Evolutionary conservation across 495 filamentous ascomycete genomes (phyloP), one percentile per base, ranked within the genome.

Genomic region (Daldinia grandis): DNA sequence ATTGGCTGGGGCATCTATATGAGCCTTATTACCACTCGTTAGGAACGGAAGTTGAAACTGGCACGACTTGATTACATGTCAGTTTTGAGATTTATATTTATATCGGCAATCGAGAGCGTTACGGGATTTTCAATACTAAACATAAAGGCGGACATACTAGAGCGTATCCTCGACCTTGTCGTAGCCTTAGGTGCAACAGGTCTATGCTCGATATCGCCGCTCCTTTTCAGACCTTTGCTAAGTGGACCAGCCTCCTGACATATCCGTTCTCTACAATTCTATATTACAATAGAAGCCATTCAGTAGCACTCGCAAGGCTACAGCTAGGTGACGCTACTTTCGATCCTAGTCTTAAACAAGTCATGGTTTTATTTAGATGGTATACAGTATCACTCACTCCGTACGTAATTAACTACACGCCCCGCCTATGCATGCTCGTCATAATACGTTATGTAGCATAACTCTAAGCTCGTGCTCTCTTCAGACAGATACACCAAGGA

Each of bases 1-100:
- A 74, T 99, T 49, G 88, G 84, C 24, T 99, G 95, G 95, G 92
- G 92, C 1, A 78, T 97, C 54, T 98, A 94, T 81, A 81, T 98
- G 78, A 95, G 93, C 74, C 77, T 95, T 69, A 79, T 89, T 69
- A 84, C 88, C 38, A 78, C 82, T 12, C 66, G 77, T 38, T 78
- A 71, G 58, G 40, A 9, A 19, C 15, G 5, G 25, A 31, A 15
- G 47, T 35, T 21, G 25, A 27, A 5, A 19, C n/a, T 24, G 1
- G 44, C 2, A 21, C 21, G 15, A 50, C 12, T 54, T 1, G 0
- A 14, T 5, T 56, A 28, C 9, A 1, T 19, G 31, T 14, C 19
- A 14, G n/a, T 49, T 4, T 19, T 12, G n/a, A 30, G 15, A 9
- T 17, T 56, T 5, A 12, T 14, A 5, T 24, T 31, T 25, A 35